Conservation (phyloP, 2,329 filamentous ascomycete genomes). For the Curvularia hawaiiensis region DNA sequence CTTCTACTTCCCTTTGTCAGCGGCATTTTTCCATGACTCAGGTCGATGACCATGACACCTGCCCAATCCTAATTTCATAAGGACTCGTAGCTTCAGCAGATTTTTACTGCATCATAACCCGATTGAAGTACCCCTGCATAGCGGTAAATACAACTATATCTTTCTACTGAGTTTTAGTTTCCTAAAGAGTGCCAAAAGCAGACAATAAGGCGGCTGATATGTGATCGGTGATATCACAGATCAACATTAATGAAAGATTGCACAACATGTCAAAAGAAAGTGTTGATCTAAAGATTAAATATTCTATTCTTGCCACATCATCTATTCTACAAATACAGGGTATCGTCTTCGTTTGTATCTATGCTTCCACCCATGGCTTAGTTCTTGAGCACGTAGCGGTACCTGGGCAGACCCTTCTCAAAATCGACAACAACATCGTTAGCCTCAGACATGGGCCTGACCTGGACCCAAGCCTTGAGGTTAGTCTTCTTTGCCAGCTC, state of each 20-base stretch:
- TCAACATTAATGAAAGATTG: not conserved
- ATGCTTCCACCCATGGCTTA: slow-evolving; percentile 4
- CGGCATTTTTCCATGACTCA: no score
- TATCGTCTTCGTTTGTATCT: slow-evolving; percentile 5
- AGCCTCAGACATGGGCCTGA: slow-evolving; percentile 47
- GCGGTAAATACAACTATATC: not conserved
- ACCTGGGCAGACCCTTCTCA: slow-evolving; percentile 49
- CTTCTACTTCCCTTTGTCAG: no score
- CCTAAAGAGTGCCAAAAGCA: not conserved
- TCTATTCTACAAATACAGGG: slow-evolving; percentile 8
- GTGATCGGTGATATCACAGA: not conserved
- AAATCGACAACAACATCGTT: slow-evolving; percentile 48
- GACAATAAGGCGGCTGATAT: no score
- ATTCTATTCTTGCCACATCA: slow-evolving; percentile 1
- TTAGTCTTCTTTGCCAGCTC: slow-evolving; percentile 49
- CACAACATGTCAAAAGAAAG: not conserved
- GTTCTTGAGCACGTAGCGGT: slow-evolving; percentile 48
- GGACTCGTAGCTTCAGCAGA: no score
- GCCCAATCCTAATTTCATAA: no score
- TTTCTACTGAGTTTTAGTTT: not conserved
- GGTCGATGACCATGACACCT: no score
- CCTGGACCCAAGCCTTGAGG: slow-evolving; percentile 51
- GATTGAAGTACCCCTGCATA: no score
- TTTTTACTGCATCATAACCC: no score
- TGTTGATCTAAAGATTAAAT: not conserved